Evolutionary conservation across 768 basidiomycete species (phyloP).

Genomic region (Calocybe cyanea): DNA sequence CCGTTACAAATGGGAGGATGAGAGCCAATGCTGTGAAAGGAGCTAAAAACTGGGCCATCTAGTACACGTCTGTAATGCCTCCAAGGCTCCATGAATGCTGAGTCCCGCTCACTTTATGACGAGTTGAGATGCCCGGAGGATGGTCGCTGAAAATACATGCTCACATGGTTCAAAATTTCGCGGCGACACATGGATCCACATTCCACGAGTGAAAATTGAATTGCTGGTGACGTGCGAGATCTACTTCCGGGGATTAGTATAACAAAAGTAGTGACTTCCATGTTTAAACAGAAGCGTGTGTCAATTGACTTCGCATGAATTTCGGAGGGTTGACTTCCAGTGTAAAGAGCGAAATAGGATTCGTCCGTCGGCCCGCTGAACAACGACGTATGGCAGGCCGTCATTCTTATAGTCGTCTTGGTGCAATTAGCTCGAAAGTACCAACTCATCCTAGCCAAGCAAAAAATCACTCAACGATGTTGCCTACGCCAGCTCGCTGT

Average conservation of each 20-base stretch:
- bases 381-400: no score
- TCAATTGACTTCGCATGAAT: not conserved
- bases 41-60: conserved; percentile 18
- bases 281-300: not conserved
- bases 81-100: no score
- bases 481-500: no score
- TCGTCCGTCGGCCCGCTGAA: no score
- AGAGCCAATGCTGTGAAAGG: conserved; percentile 21
- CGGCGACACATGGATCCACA: no score
- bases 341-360: no score
- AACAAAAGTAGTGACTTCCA: not conserved
- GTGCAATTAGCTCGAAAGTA: no score
- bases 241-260: not conserved
- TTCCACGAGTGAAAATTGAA: not conserved
- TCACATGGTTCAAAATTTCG: not conserved
- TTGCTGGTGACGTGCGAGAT: not conserved
- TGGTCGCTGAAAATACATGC: not conserved
- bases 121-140: not conserved
- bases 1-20: conserved; percentile 18
- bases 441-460: no score
- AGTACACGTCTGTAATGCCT: no score
- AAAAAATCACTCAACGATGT: no score
- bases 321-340: not conserved
- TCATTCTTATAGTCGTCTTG: no score
- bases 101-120: not conserved